Percentiles rank a stretch among this genome's conserved stretches.
These are phyloP conservation scores for Nadsonia fulvescens DNA, from an alignment of 805 yeast species.

Conservation along the genomic window DNA sequence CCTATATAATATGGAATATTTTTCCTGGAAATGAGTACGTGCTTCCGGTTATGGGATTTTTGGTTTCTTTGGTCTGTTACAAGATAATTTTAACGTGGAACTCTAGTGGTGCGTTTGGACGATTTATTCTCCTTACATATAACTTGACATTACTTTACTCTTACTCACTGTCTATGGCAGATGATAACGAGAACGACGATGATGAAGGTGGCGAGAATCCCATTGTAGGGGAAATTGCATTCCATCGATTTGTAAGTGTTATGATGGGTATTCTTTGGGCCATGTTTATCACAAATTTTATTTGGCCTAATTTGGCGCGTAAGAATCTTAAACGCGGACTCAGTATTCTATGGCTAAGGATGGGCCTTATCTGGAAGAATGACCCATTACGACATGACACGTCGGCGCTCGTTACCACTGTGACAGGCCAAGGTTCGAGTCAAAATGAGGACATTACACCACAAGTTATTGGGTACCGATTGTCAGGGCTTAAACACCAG, in stretches of 20 bases:
- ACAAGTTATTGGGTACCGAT: neutral
- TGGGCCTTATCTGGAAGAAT: conserved; percentile 67
- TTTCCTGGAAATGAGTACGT: conserved; percentile 37
- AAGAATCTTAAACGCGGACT: conserved; percentile 45
- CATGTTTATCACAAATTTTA: conserved; percentile 40
- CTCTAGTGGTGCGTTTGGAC: conserved; percentile 25
- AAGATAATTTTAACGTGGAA: conserved; percentile 52
- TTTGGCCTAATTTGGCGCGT: conserved; percentile 65
- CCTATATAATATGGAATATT: conserved; percentile 39
- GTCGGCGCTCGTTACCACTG: no score
- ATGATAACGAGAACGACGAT: conserved; percentile 30
- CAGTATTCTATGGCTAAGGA: conserved; percentile 54
- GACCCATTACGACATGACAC: no score
- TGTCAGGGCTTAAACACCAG: conserved; percentile 16
- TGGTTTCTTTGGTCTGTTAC: conserved; percentile 24
- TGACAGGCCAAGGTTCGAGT: no score
- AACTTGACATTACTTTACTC: conserved; percentile 65
- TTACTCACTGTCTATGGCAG: conserved; percentile 44
- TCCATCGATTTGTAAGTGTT: conserved; percentile 61
- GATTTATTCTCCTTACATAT: conserved; percentile 54
- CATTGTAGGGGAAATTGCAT: conserved; percentile 52
- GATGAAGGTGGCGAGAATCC: conserved; percentile 59
- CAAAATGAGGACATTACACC: conserved; percentile 6
- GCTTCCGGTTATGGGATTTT: conserved; percentile 31
- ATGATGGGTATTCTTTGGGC: conserved; percentile 66